Evolutionary conservation across 257 asterid genomes (phyloP), one percentile per base, ranked within the genome.

Genomic region (Solanum pimpinellifolium): DNA sequence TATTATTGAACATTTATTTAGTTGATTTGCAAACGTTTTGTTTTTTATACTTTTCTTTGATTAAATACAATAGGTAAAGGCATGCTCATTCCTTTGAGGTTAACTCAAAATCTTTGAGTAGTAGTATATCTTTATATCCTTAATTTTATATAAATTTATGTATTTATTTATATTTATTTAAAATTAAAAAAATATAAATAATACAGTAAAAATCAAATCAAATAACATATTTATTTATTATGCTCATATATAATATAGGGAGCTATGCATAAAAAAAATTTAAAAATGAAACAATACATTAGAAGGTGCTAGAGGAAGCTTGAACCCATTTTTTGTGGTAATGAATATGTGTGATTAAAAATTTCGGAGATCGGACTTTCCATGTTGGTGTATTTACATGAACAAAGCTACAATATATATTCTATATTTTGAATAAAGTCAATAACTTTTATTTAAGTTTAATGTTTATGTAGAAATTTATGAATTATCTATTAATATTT

Each of bases 161-260:
- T 52, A 0, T 42, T 16, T 52, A 0, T 18, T 2, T 6, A 1
- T 52, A 0, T 1, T 2, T 18, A 52, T 52, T 18, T 0, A 52
- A 52, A 18, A 0, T 6, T 15, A 0, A 18, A 52, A 18, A 7
- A 9, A 52, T 0, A 52, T 52, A 52, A 18, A 18, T 18, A 0
- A 18, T 7, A 52, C 1, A 18, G 10, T 21, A 2, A 56, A 10
- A 10, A 0, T 42, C 3, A 56, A 56, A 7, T 56, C 20, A 52
- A 18, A 18, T 7, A 18, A 18, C 3, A 18, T 52, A 2, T 18
- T 52, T 52, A 35, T 35, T 35, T 35, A 35, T 35, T 35, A 35
- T 35, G 39, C 39, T 35, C 10, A 6, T 52, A 56, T 56, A 6
- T 2, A 18, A 2, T 56, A 20, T 20, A 6, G n/a, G 65, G n/a